Conservation (phyloP, 495 filamentous ascomycete genomes). For the Penicillium alfredii region DNA sequence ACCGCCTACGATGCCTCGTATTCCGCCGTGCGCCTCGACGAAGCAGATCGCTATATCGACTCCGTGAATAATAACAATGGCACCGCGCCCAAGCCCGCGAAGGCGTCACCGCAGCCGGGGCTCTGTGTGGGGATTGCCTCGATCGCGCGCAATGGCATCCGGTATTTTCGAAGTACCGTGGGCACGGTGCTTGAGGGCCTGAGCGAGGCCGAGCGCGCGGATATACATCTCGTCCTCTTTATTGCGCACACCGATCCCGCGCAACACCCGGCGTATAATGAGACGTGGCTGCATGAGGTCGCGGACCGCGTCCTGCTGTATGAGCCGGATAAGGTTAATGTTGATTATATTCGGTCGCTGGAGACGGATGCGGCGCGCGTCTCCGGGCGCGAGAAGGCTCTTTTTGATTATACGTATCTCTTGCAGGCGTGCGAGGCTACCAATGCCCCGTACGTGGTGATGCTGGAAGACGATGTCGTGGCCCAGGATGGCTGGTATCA, state of each 20-base stretch:
- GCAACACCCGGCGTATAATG: slow-evolving; percentile 36
- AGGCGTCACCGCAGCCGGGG: slow-evolving; percentile 2
- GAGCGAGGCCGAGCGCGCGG: slow-evolving; percentile 33
- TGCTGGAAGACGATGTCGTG: slow-evolving; percentile 50
- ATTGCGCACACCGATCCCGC: slow-evolving; percentile 43
- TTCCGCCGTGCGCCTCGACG: slow-evolving; percentile 5
- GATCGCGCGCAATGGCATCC: slow-evolving; percentile 12
- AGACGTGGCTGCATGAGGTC: slow-evolving; percentile 40
- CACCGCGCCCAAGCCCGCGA: background rate
- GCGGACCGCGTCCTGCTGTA: slow-evolving; percentile 46
- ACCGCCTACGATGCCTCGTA: slow-evolving; percentile 12
- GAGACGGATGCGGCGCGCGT: slow-evolving; percentile 12
- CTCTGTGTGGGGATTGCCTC: slow-evolving; percentile 19
- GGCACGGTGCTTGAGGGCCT: slow-evolving; percentile 45
- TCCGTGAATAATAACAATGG: background rate
- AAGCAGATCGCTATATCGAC: slow-evolving; percentile 10
- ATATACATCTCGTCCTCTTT: slow-evolving; percentile 42
- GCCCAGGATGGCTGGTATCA: slow-evolving; percentile 48
- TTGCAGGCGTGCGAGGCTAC: slow-evolving; percentile 36
- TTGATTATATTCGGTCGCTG: slow-evolving; percentile 10
- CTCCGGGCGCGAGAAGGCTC: slow-evolving; percentile 24
- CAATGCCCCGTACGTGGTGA: slow-evolving; percentile 35
- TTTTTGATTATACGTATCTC: slow-evolving; percentile 43
- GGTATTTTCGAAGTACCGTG: slow-evolving; percentile 41
- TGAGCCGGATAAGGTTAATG: slow-evolving; percentile 19